Evolutionary conservation across 2,329 filamentous ascomycete genomes (phyloP), one percentile per base, ranked within the genome.

Genomic region (Curvularia lunata): DNA sequence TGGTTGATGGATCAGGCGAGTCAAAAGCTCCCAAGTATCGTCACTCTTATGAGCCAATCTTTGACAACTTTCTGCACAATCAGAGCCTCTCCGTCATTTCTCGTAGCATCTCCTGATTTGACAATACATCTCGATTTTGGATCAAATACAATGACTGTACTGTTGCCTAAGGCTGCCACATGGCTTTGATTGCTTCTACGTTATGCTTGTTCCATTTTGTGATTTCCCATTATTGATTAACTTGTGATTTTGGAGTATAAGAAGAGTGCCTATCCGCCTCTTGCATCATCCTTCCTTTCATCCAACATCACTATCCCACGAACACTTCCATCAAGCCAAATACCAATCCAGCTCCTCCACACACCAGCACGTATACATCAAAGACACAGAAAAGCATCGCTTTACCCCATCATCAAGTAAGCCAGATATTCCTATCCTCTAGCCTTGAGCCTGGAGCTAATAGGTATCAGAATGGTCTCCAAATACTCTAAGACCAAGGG

Each of bases 401-500:
- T 54, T 50, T 37, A 46, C 40, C 28, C 12, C 13, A 34, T 21
- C 13, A 18, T 52, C 48, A 52, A 52, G 52, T 45, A 49, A 54
- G 46, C 10, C n/a, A 40, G 7, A 18, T 4, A 18, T 12, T 16
- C 28, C 5, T 7, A 2, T 18, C 25, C 10, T 1, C 23, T 23
- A 43, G 27, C 7, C 42, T n/a, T 8, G 42, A 54, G 13, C 46
- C 19, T 16, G 27, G 28, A 16, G 19, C 53, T 51, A 45, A 51
- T 28, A 37, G 7, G 28, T 25, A 13, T 25, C 18, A 56, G 30
- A 52, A 56, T 56, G 54, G 27, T 32, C 21, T 16, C 18, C n/a
- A 52, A 41, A 46, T 56, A 46, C 25, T 18, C 27, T 27, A 56
- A 48, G 41, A 52, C 16, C 41, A 56, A 56, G 53, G 10, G 4